These are phyloP conservation scores for Cladosporium sp. DNA, from an alignment of 2,329 filamentous ascomycete genomes.

Conservation along the genomic window DNA sequence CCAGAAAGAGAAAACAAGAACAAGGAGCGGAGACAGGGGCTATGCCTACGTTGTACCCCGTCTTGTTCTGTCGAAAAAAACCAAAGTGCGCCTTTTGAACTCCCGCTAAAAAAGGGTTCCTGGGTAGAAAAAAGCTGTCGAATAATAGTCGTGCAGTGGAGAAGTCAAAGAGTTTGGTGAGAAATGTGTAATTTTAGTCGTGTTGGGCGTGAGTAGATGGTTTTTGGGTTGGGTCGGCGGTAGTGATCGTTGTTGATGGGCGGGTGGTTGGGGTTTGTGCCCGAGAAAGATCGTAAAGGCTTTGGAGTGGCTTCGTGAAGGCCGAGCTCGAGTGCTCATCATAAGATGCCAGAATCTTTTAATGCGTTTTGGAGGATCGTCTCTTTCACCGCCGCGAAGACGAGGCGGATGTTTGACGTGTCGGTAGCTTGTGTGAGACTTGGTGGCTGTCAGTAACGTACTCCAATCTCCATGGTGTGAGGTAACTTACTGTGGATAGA, in stretches of 20 bases:
- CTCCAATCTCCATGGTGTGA: not conserved
- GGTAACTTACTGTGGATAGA: slow-evolving; percentile 89
- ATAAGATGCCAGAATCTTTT: slow-evolving; percentile 93
- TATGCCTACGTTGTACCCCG: not conserved
- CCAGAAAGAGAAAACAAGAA: not conserved
- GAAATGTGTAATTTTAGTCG: not conserved
- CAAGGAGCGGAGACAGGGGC: not conserved
- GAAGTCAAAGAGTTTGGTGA: not conserved
- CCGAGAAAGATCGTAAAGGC: not conserved
- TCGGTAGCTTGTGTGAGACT: slow-evolving; percentile 98
- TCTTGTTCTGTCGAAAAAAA: not conserved
- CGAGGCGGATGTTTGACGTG: slow-evolving; percentile 94
- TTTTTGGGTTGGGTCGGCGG: not conserved
- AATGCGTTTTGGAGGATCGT: slow-evolving; percentile 97
- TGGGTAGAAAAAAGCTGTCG: not conserved
- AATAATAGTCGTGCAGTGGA: not conserved
- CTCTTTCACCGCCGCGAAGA: slow-evolving; percentile 97
- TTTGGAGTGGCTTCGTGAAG: not conserved
- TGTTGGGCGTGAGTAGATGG: not conserved
- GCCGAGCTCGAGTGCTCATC: slow-evolving; percentile 7
- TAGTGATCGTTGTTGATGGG: not conserved
- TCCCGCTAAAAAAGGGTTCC: not conserved
- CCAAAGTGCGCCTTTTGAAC: not conserved
- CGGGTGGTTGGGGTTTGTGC: not conserved
- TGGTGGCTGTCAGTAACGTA: slow-evolving; percentile 15